phyloP scores from a whole-genome alignment of 129 eudicot genomes.

The Chrysanthemum makinoi region DNA sequence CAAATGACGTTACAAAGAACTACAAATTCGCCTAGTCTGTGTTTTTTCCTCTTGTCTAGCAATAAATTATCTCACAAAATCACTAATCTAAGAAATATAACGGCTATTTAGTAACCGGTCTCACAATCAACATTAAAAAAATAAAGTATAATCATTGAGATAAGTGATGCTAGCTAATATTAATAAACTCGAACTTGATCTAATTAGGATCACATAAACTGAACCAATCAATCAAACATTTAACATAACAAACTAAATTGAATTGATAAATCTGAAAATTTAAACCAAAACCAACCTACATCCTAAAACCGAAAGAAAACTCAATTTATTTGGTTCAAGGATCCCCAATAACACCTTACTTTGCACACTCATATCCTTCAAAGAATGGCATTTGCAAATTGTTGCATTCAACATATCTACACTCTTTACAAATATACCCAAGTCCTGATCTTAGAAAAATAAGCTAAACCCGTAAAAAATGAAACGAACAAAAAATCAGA shows the following conservation, averaged over 20 bases:
- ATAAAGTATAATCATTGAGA: too few species aligned
- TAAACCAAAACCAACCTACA: neutral
- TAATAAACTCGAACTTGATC: neutral
- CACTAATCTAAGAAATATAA: too few species aligned
- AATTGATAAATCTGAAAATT: neutral
- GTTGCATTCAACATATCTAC: conserved; percentile 36
- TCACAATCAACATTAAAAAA: too few species aligned
- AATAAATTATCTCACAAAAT: too few species aligned
- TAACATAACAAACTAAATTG: neutral
- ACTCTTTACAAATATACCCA: conserved; percentile 34
- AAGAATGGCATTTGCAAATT: conserved; percentile 38
- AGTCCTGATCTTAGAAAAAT: neutral
- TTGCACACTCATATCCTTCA: conserved; percentile 14
- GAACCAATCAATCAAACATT: neutral
- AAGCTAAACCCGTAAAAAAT: conserved; percentile 19
- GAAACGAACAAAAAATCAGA: neutral
- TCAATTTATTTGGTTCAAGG: neutral
- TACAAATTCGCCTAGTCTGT: too few species aligned
- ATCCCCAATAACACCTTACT: conserved; percentile 6
- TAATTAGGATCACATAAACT: neutral
- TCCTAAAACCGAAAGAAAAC: neutral
- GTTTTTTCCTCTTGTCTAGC: too few species aligned
- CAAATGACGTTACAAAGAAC: too few species aligned
- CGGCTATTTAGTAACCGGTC: too few species aligned
- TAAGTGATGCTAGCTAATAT: too few species aligned